Evolutionary conservation across 2,329 filamentous ascomycete genomes (phyloP), one percentile per base, ranked within the genome.

Genomic region (Colletotrichum chlorophyti): DNA sequence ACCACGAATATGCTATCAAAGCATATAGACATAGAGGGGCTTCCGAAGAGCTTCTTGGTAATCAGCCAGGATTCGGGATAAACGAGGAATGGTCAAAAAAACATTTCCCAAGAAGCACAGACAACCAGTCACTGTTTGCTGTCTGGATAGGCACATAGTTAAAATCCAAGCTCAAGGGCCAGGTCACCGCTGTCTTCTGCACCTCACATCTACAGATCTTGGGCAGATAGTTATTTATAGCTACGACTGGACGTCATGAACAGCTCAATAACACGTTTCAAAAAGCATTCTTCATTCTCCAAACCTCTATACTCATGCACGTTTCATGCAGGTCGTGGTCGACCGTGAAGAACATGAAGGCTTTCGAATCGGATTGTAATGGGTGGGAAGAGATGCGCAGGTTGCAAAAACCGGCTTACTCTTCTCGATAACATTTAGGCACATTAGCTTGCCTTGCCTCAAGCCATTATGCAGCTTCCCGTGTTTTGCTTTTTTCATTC

Each of bases 391-490:
- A 15, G 34, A 29, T 19, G 42, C 37, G 35, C 51, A 45, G 51
- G 51, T 26, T 45, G 23, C 49, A 38, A 31, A 27, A 42, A 17
- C 11, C 6, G 19, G 42, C 38, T 43, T 55, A 55, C 51, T 51
- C 55, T 55, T 43, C 38, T 55, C 6, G 37, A 37, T 43, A 38
- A 27, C 19, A 15, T 42, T 23, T 35, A 31, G 48, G 37, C 54
- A 59, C 19, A 42, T 47, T 41, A 54, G 55, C 23, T 37, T 54
- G 29, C 47, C 48, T 37, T 23, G 14, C 3, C 27, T 26, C 42
- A 21, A 48, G 24, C 26, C 17, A 29, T 19, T 23, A 54, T 59
- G 55, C 42, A 54, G 37, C 29, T 48, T 41, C 24, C 50, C 55
- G 42, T 37, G 12, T 38, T 23, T 34, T 11, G 11, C 10, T 12